phyloP scores from a whole-genome alignment of 495 filamentous ascomycete genomes.

The Penicillium macrosclerotiorum region DNA sequence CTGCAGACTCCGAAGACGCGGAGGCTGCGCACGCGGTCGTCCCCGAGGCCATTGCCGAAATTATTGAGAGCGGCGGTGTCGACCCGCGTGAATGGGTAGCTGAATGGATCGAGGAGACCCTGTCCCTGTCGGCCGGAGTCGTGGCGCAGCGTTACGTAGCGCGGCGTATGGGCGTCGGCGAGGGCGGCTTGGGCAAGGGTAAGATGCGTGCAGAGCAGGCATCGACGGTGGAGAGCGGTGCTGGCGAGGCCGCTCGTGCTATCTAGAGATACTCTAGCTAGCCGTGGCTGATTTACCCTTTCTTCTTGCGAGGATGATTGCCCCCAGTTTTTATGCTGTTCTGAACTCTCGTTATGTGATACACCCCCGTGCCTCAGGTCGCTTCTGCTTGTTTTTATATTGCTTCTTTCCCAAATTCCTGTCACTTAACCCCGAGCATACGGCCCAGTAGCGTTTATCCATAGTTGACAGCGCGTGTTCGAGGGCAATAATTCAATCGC shows the following conservation, averaged over 20 bases:
- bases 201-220: slow-evolving; percentile 77
- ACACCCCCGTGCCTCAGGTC: slow-evolving; percentile 13
- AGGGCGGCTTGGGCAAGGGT: slow-evolving; percentile 65
- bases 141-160: slow-evolving; percentile 97
- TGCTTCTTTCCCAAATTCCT: too few species aligned
- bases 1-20: slow-evolving; percentile 30
- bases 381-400: too few species aligned
- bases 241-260: slow-evolving; percentile 79
- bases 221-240: slow-evolving; percentile 66
- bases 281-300: slow-evolving; percentile 1
- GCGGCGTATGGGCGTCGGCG: slow-evolving; percentile 90
- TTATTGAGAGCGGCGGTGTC: slow-evolving; percentile 83
- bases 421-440: too few species aligned
- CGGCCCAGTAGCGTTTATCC: too few species aligned
- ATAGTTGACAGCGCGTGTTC: not conserved
- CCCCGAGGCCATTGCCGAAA: slow-evolving; percentile 83
- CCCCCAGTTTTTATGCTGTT: slow-evolving; percentile 4
- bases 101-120: slow-evolving; percentile 91
- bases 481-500: not conserved
- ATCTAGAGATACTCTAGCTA: slow-evolving; percentile 31
- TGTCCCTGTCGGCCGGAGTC: slow-evolving; percentile 76
- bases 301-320: not conserved
- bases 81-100: slow-evolving; percentile 96
- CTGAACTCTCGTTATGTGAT: slow-evolving; percentile 27
- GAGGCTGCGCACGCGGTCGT: slow-evolving; percentile 46